Evolutionary conservation across 2,329 filamentous ascomycete species (phyloP).

Genomic region (Cephalotrichum gorgonifer): DNA sequence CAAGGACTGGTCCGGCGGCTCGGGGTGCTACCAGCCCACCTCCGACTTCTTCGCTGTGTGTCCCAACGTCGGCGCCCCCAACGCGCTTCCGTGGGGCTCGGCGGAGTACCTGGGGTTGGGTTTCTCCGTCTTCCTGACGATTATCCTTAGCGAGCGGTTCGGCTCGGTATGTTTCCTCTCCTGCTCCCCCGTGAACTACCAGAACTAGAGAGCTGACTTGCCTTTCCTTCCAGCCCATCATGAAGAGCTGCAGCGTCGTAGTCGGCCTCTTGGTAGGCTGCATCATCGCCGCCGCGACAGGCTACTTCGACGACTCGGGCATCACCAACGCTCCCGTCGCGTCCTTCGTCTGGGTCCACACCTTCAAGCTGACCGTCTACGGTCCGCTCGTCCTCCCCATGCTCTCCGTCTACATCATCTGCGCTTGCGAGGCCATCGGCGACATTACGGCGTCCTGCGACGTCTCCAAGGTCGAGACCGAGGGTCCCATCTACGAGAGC

Average conservation of each 20-base stretch:
- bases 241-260: constrained; percentile 72
- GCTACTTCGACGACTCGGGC: constrained; percentile 65
- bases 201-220: background rate
- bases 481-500: constrained; percentile 61
- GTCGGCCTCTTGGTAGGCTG: constrained; percentile 65
- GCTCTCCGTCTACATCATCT: constrained; percentile 59
- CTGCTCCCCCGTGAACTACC: background rate
- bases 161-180: constrained; percentile 34
- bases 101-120: constrained; percentile 70
- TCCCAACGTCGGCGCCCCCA: constrained; percentile 57
- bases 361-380: constrained; percentile 62
- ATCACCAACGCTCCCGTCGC: constrained; percentile 62
- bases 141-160: constrained; percentile 72
- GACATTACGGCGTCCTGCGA: constrained; percentile 76
- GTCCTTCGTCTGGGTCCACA: constrained; percentile 72
- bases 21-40: constrained; percentile 44
- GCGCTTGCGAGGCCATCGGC: constrained; percentile 70
- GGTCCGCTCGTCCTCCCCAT: constrained; percentile 64
- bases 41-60: constrained; percentile 52
- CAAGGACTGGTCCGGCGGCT: constrained; percentile 68
- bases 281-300: constrained; percentile 66
- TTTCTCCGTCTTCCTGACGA: constrained; percentile 70
- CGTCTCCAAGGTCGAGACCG: constrained; percentile 65
- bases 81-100: constrained; percentile 66
- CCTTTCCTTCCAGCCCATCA: constrained; percentile 45